Base-by-base conservation (phyloP, 2,329 filamentous ascomycete species). In the Xylariaceae sp. region DNA sequence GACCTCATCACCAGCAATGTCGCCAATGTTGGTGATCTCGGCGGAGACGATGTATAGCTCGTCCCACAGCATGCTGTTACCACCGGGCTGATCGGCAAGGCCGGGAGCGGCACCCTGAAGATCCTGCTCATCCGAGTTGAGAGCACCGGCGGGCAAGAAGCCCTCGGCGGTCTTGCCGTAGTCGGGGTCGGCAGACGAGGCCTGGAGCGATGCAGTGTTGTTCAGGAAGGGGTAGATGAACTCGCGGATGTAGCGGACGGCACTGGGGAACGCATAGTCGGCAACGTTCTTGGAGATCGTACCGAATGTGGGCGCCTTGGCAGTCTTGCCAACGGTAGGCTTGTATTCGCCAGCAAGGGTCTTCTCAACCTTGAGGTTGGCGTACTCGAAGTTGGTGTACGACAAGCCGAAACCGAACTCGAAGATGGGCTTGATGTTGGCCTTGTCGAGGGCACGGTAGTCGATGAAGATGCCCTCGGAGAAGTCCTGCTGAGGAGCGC, bases 361-460 rank as follows among this genome's bases (percentile, higher is more conserved):
- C 66, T 82, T 81, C 64, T 76, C 67, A 39, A 91, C 75, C 35
- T 78, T 72, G 39, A 94, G 75, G 71, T 89, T 78, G n/a, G 87
- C 84, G 76, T 91, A 91, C 56, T 82, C 73, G 70, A 95, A 93
- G 2, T 81, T 90, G 0, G 89, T 91, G 79, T 94, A 95, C 2
- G 85, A 89, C 10, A 95, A 77, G 58, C 91, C 91, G 68, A 82
- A 89, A 6, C 90, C 90, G 66, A 94, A 95, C 70, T 92, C 89
- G 73, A 87, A 94, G 63, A 89, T 83, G 1, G 90, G 89, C 1
- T 83, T 82, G 56, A 83, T 80, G 65, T 83, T 75, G n/a, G 73
- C 73, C 68, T 80, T 79, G 75, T 95, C 90, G 55, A 94, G 90
- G 65, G 85, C 79, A 45, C 88, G 83, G 76, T 91, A 91, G 74